These are phyloP conservation scores for Candida insectorum DNA, from an alignment of 805 yeast species.

Conservation along the genomic window DNA sequence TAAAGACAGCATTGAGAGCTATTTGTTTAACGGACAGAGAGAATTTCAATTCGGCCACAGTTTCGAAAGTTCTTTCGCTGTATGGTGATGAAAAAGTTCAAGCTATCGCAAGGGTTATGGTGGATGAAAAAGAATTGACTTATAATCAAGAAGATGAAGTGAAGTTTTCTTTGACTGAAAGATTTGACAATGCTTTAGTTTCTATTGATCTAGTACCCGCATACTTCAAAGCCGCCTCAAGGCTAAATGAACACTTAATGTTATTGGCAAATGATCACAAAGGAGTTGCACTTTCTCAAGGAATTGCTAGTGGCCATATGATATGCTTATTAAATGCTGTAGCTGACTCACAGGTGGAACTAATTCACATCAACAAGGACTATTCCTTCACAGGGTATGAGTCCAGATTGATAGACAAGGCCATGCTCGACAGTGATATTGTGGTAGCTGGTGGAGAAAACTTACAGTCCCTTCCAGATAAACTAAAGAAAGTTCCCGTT, in stretches of 20 bases:
- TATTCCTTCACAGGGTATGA: slow-evolving; percentile 62
- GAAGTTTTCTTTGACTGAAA: slow-evolving; percentile 57
- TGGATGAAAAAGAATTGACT: slow-evolving; percentile 54
- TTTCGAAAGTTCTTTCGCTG: slow-evolving; percentile 43
- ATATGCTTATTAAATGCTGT: slow-evolving; percentile 57
- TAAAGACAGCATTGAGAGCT: slow-evolving; percentile 47
- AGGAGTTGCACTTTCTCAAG: slow-evolving; percentile 53
- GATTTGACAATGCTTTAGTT: slow-evolving; percentile 8
- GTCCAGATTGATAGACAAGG: slow-evolving; percentile 70
- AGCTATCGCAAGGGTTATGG: slow-evolving; percentile 49
- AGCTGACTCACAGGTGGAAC: slow-evolving; percentile 35
- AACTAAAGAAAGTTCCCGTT: slow-evolving; percentile 32
- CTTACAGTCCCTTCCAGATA: not conserved
- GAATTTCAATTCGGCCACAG: slow-evolving; percentile 44
- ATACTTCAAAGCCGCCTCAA: slow-evolving; percentile 32
- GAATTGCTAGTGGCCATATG: slow-evolving; percentile 62
- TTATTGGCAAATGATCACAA: slow-evolving; percentile 42
- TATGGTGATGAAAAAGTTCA: slow-evolving; percentile 46
- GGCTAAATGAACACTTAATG: slow-evolving; percentile 42
- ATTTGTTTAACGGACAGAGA: slow-evolving; percentile 54
- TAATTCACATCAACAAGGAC: slow-evolving; percentile 55
- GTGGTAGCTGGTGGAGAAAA: slow-evolving; percentile 22
- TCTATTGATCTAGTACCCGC: not conserved
- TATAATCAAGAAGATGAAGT: slow-evolving; percentile 38
- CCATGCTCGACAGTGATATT: slow-evolving; percentile 63